Percentiles rank a stretch among this genome's conserved stretches.
These are phyloP conservation scores for Trifolium pratense DNA, from an alignment of 306 rosid genomes.

Conservation along the genomic window DNA sequence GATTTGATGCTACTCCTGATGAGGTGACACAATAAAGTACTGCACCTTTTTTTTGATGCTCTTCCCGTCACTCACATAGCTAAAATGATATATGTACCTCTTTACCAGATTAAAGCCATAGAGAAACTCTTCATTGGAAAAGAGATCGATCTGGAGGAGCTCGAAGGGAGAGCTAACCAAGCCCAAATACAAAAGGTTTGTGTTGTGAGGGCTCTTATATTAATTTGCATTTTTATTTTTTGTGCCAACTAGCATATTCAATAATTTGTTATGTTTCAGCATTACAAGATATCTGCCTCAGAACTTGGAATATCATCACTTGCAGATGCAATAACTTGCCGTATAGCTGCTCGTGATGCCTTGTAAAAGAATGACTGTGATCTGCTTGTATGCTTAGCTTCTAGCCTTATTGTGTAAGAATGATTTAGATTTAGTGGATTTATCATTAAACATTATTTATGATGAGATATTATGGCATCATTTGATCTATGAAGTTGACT, in stretches of 20 bases:
- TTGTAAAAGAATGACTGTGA: constrained; percentile 53
- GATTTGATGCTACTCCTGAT: constrained; percentile 72
- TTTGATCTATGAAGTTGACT: not conserved
- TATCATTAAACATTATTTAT: not conserved
- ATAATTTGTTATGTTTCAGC: constrained; percentile 57
- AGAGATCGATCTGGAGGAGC: constrained; percentile 73
- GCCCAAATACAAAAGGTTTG: constrained; percentile 81
- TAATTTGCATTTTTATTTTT: constrained; percentile 6
- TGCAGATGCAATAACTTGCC: constrained; percentile 76
- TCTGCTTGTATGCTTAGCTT: constrained; percentile 29
- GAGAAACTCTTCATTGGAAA: constrained; percentile 74
- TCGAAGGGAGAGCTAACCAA: constrained; percentile 72
- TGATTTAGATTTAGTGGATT: constrained; percentile 4
- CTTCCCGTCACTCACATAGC: not conserved
- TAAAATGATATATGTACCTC: not conserved
- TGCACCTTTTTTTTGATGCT: not conserved
- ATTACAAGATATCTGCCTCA: constrained; percentile 68
- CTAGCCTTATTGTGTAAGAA: not conserved
- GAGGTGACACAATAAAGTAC: constrained; percentile 54
- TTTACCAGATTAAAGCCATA: constrained; percentile 58
- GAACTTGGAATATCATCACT: constrained; percentile 82
- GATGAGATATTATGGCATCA: not conserved
- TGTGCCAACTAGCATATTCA: constrained; percentile 30
- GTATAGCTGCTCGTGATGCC: constrained; percentile 84
- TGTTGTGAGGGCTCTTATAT: not conserved